Percentiles rank a stretch among this genome's conserved stretches.
phyloP scores from a whole-genome alignment of 1,284 basidiomycete species.

The Tetrapyrgos nigripes region DNA sequence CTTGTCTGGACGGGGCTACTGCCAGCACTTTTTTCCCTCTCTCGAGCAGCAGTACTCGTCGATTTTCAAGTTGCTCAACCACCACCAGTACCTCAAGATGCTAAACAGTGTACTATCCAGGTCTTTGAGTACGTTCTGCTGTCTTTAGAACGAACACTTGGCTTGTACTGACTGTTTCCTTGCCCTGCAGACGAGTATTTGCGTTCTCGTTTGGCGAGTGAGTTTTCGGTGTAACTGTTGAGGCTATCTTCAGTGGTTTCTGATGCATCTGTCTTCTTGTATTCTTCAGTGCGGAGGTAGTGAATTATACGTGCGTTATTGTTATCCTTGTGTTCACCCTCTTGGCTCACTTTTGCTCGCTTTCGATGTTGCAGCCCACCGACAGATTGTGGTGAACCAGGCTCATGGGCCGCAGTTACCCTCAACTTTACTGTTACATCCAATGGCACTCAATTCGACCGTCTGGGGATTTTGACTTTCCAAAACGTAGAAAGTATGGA shows the following conservation, averaged over 20 bases:
- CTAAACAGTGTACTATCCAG: conserved; percentile 52
- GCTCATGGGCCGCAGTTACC: conserved; percentile 75
- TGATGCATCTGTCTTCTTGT: not conserved
- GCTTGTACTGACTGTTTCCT: not conserved
- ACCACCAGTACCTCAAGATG: conserved; percentile 52
- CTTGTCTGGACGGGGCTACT: no score
- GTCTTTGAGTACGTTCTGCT: conserved; percentile 50
- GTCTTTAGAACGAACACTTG: no score
- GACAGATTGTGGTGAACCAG: conserved; percentile 61
- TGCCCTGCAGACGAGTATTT: conserved; percentile 62
- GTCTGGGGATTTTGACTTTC: conserved; percentile 75
- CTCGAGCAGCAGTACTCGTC: conserved; percentile 7
- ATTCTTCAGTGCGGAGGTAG: conserved; percentile 47
- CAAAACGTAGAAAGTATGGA: conserved; percentile 78
- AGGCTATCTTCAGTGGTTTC: no score
- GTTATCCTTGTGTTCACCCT: not conserved
- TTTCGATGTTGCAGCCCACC: conserved; percentile 57
- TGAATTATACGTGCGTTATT: conserved; percentile 49
- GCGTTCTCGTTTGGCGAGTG: conserved; percentile 75
- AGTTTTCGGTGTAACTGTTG: not conserved
- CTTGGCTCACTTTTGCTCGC: not conserved
- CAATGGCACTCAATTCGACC: conserved; percentile 82
- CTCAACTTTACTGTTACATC: conserved; percentile 77
- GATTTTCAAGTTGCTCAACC: conserved; percentile 65
- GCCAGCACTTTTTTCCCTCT: no score